A percentile compares a stretch with the other conserved stretches of the same genome.
phyloP scores from a whole-genome alignment of 2,329 filamentous ascomycete genomes.

The Alternaria metachromatica region DNA sequence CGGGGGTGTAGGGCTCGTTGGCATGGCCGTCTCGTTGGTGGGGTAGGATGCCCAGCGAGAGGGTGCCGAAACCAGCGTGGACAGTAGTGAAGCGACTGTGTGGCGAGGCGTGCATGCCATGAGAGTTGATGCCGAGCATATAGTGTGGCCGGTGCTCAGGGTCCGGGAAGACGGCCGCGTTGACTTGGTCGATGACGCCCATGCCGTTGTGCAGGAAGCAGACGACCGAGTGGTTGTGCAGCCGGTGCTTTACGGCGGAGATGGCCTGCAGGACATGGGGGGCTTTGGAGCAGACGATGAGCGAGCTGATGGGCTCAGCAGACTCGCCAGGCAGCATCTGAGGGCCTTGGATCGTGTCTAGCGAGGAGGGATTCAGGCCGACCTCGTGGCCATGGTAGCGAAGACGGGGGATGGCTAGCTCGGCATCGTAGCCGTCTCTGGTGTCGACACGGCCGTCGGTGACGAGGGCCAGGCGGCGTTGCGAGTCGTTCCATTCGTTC shows the following conservation, averaged over 20 bases:
- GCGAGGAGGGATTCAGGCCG: slow-evolving; percentile 16
- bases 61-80: slow-evolving; percentile 66
- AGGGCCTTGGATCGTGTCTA: slow-evolving; percentile 9
- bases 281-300: slow-evolving; percentile 82
- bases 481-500: slow-evolving; percentile 55
- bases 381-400: slow-evolving; percentile 50
- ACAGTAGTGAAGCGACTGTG: slow-evolving; percentile 59
- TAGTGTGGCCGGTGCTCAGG: slow-evolving; percentile 73
- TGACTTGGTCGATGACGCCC: slow-evolving; percentile 81
- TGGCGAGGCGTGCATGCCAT: slow-evolving; percentile 58
- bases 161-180: slow-evolving; percentile 72
- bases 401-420: slow-evolving; percentile 47
- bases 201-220: slow-evolving; percentile 82
- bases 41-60: slow-evolving; percentile 61
- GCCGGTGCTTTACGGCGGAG: slow-evolving; percentile 67
- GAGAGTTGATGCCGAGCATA: slow-evolving; percentile 71
- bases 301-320: slow-evolving; percentile 67
- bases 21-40: slow-evolving; percentile 42
- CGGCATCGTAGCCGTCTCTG: slow-evolving; percentile 54
- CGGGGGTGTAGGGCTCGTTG: slow-evolving; percentile 32
- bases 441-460: slow-evolving; percentile 52
- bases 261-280: slow-evolving; percentile 71
- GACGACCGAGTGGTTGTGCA: slow-evolving; percentile 73
- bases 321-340: slow-evolving; percentile 34
- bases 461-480: slow-evolving; percentile 55